These are phyloP conservation scores for Termitomyces sp. DNA, from an alignment of 768 basidiomycete genomes.

Conservation along the genomic window DNA sequence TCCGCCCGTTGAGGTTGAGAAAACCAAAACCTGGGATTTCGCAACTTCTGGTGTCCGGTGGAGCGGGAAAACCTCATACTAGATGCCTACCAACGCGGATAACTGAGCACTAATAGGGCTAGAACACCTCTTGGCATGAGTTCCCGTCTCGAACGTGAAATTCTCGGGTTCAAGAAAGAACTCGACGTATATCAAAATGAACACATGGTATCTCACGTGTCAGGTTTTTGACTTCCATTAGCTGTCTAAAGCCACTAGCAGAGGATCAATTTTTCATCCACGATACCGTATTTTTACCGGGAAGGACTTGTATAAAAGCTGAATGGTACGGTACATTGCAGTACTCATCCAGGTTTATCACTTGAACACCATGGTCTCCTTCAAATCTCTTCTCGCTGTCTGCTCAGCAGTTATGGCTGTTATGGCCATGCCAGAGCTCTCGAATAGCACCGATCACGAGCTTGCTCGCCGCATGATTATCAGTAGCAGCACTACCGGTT, in stretches of 20 bases:
- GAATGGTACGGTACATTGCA: background rate
- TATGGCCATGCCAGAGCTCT: slow-evolving; percentile 15
- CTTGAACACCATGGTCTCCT: slow-evolving; percentile 8
- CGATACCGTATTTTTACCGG: background rate
- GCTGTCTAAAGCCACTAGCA: background rate
- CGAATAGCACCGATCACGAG: slow-evolving; percentile 19
- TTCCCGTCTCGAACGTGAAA: background rate
- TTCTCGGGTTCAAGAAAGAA: background rate
- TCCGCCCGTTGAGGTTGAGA: background rate
- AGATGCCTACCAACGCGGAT: background rate
- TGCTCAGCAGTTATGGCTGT: slow-evolving; percentile 18
- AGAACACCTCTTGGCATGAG: background rate
- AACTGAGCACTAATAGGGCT: background rate
- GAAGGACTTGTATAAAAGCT: background rate
- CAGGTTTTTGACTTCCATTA: background rate
- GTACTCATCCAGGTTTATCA: background rate
- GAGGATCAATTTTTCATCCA: background rate
- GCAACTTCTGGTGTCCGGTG: background rate
- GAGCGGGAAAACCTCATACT: background rate
- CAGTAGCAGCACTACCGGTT: slow-evolving; percentile 26
- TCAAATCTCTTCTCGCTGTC: slow-evolving; percentile 13
- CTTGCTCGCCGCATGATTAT: slow-evolving; percentile 14
- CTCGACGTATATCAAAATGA: background rate
- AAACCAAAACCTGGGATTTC: background rate
- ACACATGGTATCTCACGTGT: background rate